These are phyloP conservation scores for Quercus suber DNA, from an alignment of 306 rosid genomes.

Conservation along the genomic window DNA sequence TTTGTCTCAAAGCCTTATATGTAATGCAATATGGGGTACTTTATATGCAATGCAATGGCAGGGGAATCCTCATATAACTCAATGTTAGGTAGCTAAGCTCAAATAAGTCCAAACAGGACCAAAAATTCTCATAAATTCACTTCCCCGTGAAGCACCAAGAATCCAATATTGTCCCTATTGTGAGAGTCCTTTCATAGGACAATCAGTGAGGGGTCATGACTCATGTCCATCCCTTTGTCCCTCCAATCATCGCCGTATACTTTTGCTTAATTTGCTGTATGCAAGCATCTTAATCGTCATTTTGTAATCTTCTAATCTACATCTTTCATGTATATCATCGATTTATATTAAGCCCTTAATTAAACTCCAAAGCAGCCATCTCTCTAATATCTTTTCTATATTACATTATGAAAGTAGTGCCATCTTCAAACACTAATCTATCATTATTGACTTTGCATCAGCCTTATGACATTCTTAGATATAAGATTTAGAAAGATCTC, in stretches of 20 bases:
- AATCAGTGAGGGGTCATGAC: slow-evolving; percentile 14
- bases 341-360: neutral
- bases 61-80: too few relatives aligned
- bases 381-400: neutral
- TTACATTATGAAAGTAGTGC: slow-evolving; percentile 2
- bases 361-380: neutral
- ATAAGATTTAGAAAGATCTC: slow-evolving; percentile 35
- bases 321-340: neutral
- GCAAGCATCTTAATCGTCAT: slow-evolving; percentile 3
- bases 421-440: neutral
- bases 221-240: slow-evolving; percentile 9
- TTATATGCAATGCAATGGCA: too few relatives aligned
- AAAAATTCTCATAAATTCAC: too few relatives aligned
- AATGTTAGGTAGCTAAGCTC: too few relatives aligned
- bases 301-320: neutral
- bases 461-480: slow-evolving; percentile 22
- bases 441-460: slow-evolving; percentile 29
- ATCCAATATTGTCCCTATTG: neutral
- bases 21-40: too few relatives aligned
- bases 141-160: neutral
- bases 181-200: slow-evolving; percentile 14
- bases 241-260: neutral
- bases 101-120: too few relatives aligned
- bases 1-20: too few relatives aligned
- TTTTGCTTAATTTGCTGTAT: neutral